Evolutionary conservation across 768 basidiomycete species (phyloP).

Genomic region (Phanerochaete sordida): DNA sequence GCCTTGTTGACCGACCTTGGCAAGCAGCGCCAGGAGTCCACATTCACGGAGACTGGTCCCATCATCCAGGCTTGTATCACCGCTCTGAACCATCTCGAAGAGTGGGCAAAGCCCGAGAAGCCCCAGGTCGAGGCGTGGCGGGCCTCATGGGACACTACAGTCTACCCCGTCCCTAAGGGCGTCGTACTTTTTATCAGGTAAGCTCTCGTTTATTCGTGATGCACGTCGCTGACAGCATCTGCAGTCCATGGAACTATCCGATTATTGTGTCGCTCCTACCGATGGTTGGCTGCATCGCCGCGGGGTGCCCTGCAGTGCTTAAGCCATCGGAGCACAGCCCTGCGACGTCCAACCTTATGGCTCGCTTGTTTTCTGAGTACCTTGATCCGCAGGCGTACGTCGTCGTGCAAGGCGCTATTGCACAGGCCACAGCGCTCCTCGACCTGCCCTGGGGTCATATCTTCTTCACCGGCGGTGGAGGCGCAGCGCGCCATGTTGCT

Average conservation of each 20-base stretch:
- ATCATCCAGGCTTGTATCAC: slow-evolving; percentile 39
- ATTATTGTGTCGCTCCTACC: slow-evolving; percentile 52
- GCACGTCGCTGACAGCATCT: neutral
- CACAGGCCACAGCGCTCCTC: slow-evolving; percentile 31
- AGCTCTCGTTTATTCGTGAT: slow-evolving; percentile 6
- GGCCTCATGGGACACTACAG: slow-evolving; percentile 46
- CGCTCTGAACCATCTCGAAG: slow-evolving; percentile 46
- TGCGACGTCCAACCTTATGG: slow-evolving; percentile 43
- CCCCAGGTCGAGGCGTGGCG: slow-evolving; percentile 38
- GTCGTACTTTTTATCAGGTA: slow-evolving; percentile 47
- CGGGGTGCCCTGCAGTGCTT: slow-evolving; percentile 61
- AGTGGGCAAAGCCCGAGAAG: slow-evolving; percentile 51
- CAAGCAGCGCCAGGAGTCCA: slow-evolving; percentile 18
- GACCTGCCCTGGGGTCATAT: slow-evolving; percentile 36
- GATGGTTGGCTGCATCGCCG: slow-evolving; percentile 65
- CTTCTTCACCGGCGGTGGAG: slow-evolving; percentile 30
- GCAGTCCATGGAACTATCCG: slow-evolving; percentile 70
- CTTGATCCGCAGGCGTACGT: slow-evolving; percentile 46
- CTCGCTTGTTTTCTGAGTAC: slow-evolving; percentile 52
- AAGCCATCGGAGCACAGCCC: slow-evolving; percentile 65
- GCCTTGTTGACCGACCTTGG: slow-evolving; percentile 32
- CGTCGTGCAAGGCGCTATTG: slow-evolving; percentile 46
- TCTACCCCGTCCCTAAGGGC: slow-evolving; percentile 58
- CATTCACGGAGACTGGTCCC: slow-evolving; percentile 37
- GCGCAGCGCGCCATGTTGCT: slow-evolving; percentile 35